Base-by-base conservation (phyloP, 257 asterid genomes). In the Handroanthus guayacan region DNA sequence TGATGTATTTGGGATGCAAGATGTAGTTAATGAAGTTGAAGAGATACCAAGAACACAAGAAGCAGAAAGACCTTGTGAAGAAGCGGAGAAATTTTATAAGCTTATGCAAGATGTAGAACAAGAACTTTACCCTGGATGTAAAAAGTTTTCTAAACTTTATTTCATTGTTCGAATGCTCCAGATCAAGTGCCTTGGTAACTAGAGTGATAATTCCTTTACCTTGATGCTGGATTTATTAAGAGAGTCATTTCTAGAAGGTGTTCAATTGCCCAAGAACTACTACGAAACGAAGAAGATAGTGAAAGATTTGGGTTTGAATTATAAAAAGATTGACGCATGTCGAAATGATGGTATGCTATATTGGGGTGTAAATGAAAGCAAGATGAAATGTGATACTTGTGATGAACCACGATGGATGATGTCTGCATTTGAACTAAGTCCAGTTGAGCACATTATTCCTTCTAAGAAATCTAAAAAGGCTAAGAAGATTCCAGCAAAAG, bases 281-380 rank as follows among this genome's bases (percentile, higher is more conserved):
- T 73, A 58, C 36, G 70, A 73, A 45, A 10, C 78, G 0, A 20
- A 62, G 44, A 69, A 60, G 45, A 69, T 64, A 8, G 13, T 77
- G 8, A 70, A 70, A 2, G 77, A 69, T 34, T 62, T 77, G 6
- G 81, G 72, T 45, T 48, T 69, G 31, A 25, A 50, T 18, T 77
- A 77, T 38, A 25, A 48, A 16, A 69, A 61, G 18, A 16, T 58
- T 36, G 71, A 69, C 61, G 77, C 72, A 12, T 77, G 81, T 17
- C 44, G 13, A 9, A 61, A 61, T 70, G 77, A 78, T 61, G 69
- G 60, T 12, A 69, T 70, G 60, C 3, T 78, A 13, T 78, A 78
- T 25, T 69, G 11, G 66, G 79, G 71, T 2, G 38, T 3, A 14
- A 10, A 62, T 63, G 70, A 45, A 16, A 44, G 43, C 4, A 48